Evolutionary conservation across 768 basidiomycete genomes (phyloP).

Genomic region (Mycena metata): DNA sequence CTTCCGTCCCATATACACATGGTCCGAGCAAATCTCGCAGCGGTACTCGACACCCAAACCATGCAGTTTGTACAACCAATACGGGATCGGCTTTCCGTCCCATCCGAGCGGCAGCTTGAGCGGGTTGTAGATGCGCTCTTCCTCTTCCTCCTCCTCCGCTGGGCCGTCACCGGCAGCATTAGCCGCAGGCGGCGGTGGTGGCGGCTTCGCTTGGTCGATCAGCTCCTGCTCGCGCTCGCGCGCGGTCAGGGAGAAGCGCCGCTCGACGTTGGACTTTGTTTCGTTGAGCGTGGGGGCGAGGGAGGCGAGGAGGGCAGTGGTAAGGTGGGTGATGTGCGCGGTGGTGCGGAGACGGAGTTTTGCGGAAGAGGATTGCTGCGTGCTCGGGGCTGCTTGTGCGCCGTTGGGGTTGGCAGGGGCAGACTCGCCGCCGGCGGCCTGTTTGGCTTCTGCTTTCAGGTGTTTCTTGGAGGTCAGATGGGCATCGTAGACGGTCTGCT

Average conservation of each 20-base stretch:
- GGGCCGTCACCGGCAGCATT: slow-evolving; percentile 59
- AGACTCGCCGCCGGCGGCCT: slow-evolving; percentile 64
- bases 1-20: slow-evolving; percentile 97
- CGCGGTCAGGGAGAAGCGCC: slow-evolving; percentile 96
- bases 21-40: slow-evolving; percentile 98
- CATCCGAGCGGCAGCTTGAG: slow-evolving; percentile 96
- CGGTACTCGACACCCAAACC: slow-evolving; percentile 98
- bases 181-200: slow-evolving; percentile 56
- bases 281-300: slow-evolving; percentile 82
- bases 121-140: slow-evolving; percentile 98
- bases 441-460: slow-evolving; percentile 87
- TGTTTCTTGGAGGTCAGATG: slow-evolving; percentile 98
- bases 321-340: slow-evolving; percentile 80
- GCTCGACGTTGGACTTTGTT: slow-evolving; percentile 96
- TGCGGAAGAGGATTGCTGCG: slow-evolving; percentile 53
- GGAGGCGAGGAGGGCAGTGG: slow-evolving; percentile 72
- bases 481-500: slow-evolving; percentile 97
- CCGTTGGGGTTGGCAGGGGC: slow-evolving; percentile 69
- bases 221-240: slow-evolving; percentile 96
- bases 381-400: slow-evolving; percentile 47
- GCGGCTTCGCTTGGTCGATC: slow-evolving; percentile 75
- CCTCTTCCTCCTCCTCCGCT: slow-evolving; percentile 86
- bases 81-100: slow-evolving; percentile 99
- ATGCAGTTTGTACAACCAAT: slow-evolving; percentile 98
- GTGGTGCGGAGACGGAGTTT: slow-evolving; percentile 71